These are phyloP conservation scores for Xerocomus amazonicus DNA, from an alignment of 1,284 basidiomycete species.

Conservation along the genomic window DNA sequence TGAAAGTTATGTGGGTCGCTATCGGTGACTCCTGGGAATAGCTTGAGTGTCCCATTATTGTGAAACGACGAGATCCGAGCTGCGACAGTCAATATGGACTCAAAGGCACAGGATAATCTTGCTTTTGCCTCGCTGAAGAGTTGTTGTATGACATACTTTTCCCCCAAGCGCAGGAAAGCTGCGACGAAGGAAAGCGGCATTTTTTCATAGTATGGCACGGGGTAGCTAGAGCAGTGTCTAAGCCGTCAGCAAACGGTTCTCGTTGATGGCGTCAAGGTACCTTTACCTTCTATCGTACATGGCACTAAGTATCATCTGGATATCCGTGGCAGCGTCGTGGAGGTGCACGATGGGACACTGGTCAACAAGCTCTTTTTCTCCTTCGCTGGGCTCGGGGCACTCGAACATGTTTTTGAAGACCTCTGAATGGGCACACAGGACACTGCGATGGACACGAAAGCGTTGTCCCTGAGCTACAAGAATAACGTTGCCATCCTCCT, in stretches of 20 bases:
- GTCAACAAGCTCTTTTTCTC: slow-evolving; percentile 12
- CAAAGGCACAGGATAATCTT: slow-evolving; percentile 4
- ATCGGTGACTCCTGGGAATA: slow-evolving; percentile 8
- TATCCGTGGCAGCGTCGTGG: slow-evolving; percentile 10
- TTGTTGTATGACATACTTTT: slow-evolving; percentile 20
- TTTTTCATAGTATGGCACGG: slow-evolving; percentile 2
- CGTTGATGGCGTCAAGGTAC: no score
- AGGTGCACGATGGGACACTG: slow-evolving; percentile 19
- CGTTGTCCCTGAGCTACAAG: slow-evolving; percentile 2
- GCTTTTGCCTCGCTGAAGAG: slow-evolving; percentile 13
- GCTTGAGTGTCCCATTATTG: background rate
- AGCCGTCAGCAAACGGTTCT: background rate
- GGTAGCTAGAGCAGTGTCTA: slow-evolving; percentile 10
- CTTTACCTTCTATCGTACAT: slow-evolving; percentile 19
- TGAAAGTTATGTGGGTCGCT: slow-evolving; percentile 18
- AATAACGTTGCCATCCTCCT: slow-evolving; percentile 12
- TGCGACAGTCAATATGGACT: slow-evolving; percentile 5
- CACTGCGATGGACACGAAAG: slow-evolving; percentile 21
- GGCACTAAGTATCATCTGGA: slow-evolving; percentile 18
- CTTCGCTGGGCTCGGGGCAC: background rate
- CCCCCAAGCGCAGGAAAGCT: slow-evolving; percentile 18
- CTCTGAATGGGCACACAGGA: slow-evolving; percentile 15
- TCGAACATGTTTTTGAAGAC: slow-evolving; percentile 23
- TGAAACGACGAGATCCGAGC: slow-evolving; percentile 3
- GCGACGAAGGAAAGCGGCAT: slow-evolving; percentile 3